These are phyloP conservation scores for Mrakia frigida DNA, from an alignment of 768 basidiomycete species.

Conservation along the genomic window DNA sequence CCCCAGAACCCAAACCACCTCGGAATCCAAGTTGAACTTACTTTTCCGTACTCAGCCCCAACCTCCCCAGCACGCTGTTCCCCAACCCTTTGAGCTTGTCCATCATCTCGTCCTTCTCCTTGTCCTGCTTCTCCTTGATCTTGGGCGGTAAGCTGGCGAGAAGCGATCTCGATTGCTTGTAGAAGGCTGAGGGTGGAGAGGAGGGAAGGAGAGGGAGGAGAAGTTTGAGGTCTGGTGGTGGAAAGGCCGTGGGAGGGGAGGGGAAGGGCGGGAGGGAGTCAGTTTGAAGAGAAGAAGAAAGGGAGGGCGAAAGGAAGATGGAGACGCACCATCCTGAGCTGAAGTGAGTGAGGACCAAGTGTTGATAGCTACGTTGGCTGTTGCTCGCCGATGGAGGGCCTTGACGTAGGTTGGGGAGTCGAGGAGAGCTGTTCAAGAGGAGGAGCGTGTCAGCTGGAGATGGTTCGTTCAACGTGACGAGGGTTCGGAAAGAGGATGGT, in stretches of 20 bases:
- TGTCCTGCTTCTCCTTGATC: slow-evolving; percentile 55
- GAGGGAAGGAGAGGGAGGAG: slow-evolving; percentile 65
- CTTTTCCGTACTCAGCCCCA: slow-evolving; percentile 90
- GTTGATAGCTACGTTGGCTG: slow-evolving; percentile 70
- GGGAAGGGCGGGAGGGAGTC: not conserved
- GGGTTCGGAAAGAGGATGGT: not conserved
- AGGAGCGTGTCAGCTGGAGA: not conserved
- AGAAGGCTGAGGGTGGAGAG: slow-evolving; percentile 55
- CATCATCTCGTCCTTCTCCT: slow-evolving; percentile 84
- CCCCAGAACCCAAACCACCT: not conserved
- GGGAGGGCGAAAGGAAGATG: not conserved
- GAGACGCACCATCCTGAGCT: slow-evolving; percentile 72
- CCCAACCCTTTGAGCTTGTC: slow-evolving; percentile 87
- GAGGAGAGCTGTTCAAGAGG: slow-evolving; percentile 56
- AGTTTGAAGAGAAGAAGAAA: no score
- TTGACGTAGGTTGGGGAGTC: slow-evolving; percentile 83
- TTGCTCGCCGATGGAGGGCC: slow-evolving; percentile 80
- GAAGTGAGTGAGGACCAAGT: slow-evolving; percentile 77
- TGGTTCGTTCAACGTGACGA: no score
- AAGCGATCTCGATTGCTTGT: slow-evolving; percentile 32
- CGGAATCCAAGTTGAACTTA: no score
- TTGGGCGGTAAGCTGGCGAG: slow-evolving; percentile 55
- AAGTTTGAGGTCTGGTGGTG: slow-evolving; percentile 17
- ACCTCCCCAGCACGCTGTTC: slow-evolving; percentile 86
- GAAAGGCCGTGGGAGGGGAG: not conserved